These are phyloP conservation scores for Escallonia herrerae DNA, from an alignment of 129 eudicot genomes.

Conservation along the genomic window DNA sequence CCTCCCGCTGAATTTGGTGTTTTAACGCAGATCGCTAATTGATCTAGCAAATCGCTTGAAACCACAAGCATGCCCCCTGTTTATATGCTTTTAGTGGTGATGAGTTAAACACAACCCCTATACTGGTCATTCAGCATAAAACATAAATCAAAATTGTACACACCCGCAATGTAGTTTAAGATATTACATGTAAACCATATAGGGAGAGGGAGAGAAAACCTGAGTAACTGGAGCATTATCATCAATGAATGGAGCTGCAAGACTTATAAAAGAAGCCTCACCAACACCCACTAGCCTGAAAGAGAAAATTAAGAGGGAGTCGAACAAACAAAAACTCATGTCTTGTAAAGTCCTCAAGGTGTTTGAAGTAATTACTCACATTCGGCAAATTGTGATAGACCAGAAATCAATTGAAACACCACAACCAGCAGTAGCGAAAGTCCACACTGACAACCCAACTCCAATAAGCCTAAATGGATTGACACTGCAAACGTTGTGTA, in stretches of 20 bases:
- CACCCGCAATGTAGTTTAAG: too few species aligned
- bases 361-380: constrained; percentile 43
- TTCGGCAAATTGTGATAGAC: constrained; percentile 79
- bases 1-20: too few species aligned
- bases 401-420: constrained; percentile 74
- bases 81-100: too few species aligned
- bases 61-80: too few species aligned
- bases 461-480: constrained; percentile 97
- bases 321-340: neutral
- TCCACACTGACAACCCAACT: constrained; percentile 91
- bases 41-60: too few species aligned
- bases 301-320: neutral
- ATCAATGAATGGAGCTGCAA: constrained; percentile 98
- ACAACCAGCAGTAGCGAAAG: constrained; percentile 76
- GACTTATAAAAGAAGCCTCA: constrained; percentile 96
- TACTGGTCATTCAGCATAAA: too few species aligned
- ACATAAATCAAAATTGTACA: too few species aligned
- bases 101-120: too few species aligned
- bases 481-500: constrained; percentile 39
- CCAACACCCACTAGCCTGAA: constrained; percentile 96
- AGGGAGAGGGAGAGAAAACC: constrained; percentile 32
- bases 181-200: neutral
- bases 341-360: neutral
- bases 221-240: constrained; percentile 86
- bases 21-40: too few species aligned